Evolutionary conservation across 2,329 filamentous ascomycete species (phyloP).

Genomic region (Epichloe hybrida): DNA sequence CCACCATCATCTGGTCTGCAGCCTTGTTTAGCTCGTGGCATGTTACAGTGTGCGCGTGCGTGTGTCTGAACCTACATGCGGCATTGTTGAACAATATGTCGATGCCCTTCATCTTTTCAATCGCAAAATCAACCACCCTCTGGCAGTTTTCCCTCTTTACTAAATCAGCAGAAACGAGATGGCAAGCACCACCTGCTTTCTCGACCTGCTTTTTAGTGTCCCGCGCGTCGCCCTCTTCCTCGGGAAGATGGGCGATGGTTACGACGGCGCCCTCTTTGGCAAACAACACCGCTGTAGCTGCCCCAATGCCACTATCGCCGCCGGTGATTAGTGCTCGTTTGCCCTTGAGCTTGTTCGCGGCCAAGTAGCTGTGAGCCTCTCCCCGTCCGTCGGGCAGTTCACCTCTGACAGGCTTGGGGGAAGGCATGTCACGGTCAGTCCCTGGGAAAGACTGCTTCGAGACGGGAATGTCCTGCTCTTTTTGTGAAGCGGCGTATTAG

Average conservation of each 20-base stretch:
- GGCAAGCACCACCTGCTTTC: slow-evolving; percentile 49
- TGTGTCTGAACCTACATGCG: slow-evolving; percentile 35
- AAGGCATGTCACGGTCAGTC: slow-evolving; percentile 10
- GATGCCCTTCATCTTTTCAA: slow-evolving; percentile 52
- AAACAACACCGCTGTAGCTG: slow-evolving; percentile 60
- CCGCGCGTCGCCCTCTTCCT: slow-evolving; percentile 64
- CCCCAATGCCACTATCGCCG: slow-evolving; percentile 30
- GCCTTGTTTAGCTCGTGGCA: background rate
- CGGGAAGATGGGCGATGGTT: slow-evolving; percentile 59
- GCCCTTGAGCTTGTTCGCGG: slow-evolving; percentile 61
- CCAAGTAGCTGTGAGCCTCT: slow-evolving; percentile 47
- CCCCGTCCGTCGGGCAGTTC: slow-evolving; percentile 30
- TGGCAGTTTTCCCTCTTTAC: slow-evolving; percentile 54
- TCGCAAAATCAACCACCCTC: slow-evolving; percentile 49
- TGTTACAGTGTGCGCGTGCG: no score
- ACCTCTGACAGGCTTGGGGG: slow-evolving; percentile 6
- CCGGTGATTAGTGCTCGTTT: slow-evolving; percentile 71
- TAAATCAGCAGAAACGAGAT: slow-evolving; percentile 52
- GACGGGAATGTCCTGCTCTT: slow-evolving; percentile 39
- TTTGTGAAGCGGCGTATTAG: background rate
- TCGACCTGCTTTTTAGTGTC: slow-evolving; percentile 61
- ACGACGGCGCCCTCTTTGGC: slow-evolving; percentile 69
- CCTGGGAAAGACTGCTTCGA: slow-evolving; percentile 11
- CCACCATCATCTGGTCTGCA: slow-evolving; percentile 41
- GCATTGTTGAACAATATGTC: slow-evolving; percentile 67